Evolutionary conservation across 768 basidiomycete species (phyloP), one percentile per base, ranked within the genome.

Genomic region (Leccinum variicolor): DNA sequence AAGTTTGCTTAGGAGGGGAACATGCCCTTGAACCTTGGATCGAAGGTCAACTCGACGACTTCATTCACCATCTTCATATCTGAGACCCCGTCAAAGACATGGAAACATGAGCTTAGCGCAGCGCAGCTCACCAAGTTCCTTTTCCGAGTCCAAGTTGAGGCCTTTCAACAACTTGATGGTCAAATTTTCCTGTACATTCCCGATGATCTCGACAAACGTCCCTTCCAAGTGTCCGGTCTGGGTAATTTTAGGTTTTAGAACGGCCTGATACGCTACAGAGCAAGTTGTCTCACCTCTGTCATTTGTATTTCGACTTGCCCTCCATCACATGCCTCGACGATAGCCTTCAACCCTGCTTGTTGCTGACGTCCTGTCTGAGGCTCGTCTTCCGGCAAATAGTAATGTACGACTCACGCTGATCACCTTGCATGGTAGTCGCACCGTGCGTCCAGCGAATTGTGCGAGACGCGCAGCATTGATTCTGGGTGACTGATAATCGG

Each of bases 291-390:
- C 50, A 84, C 85, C 56, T 69, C 60, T 4, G 62, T 59, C n/a
- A 82, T 63, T 14, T 66, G 64, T 19, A 87, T 71, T 23, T 71
- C 73, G 7, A 88, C 83, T 66, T 90, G 75, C 0, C 82, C 85
- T 1, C 84, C 86, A 64, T 92, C 91, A 46, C 79, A 78, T 1
- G 89, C 81, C 58, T 85, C 78, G 13, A 92, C 85, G 3, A 82
- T 78, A 13, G 83, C 79, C 3, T 69, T 68, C 14, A n/a, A n/a
- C n/a, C 78, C 78, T 17, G 76, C 76, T 33, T 79, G 67, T 50
- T 68, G 66, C 73, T 80, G 43, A 19, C 45, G 49, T 45, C 55
- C 6, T 5, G 43, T 21, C 43, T 59, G 28, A 57, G 19, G 51
- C 11, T 36, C 47, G 11, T 31, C 4, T 41, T 52, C 52, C 23